These are phyloP conservation scores for Boletellus sp. DNA, from an alignment of 768 basidiomycete genomes.

Conservation along the genomic window DNA sequence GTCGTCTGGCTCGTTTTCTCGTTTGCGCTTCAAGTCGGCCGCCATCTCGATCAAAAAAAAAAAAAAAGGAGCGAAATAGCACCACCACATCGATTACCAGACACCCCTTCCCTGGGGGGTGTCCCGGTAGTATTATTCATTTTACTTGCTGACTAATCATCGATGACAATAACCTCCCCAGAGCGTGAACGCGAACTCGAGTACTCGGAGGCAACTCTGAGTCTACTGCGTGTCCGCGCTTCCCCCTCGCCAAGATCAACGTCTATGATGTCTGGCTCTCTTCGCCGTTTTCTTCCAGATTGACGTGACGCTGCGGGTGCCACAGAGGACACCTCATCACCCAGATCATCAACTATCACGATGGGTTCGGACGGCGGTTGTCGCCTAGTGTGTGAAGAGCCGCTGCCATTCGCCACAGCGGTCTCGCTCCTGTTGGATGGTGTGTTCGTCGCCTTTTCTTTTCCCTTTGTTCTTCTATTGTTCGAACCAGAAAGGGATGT, in stretches of 20 bases:
- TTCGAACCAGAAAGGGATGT: conserved; percentile 5
- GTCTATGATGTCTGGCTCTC: conserved; percentile 27
- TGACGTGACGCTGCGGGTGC: neutral
- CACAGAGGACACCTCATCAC: conserved; percentile 22
- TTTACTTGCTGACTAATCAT: conserved; percentile 25
- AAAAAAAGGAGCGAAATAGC: neutral
- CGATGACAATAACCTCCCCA: conserved; percentile 47
- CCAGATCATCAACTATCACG: conserved; percentile 32
- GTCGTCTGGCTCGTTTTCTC: conserved; percentile 8
- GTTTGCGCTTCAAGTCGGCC: conserved; percentile 28
- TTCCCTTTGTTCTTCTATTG: conserved; percentile 34
- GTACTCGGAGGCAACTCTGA: conserved; percentile 10
- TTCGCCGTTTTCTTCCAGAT: conserved; percentile 36
- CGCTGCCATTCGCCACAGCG: conserved; percentile 8
- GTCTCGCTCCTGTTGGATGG: conserved; percentile 7
- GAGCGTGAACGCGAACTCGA: conserved; percentile 12
- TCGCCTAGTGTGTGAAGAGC: conserved; percentile 13
- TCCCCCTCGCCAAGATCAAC: conserved; percentile 32
- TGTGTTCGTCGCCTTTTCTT: conserved; percentile 25
- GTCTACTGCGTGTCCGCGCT: conserved; percentile 19
- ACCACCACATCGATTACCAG: neutral
- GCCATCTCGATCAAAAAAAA: conserved; percentile 19
- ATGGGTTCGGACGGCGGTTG: conserved; percentile 20
- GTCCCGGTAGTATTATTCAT: neutral
- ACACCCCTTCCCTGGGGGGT: conserved; percentile 15